Percentiles rank a stretch among this genome's conserved stretches.
Evolutionary conservation across 2,329 filamentous ascomycete species (phyloP).

Genomic region (Zelopaecilomyces penicillatus): DNA sequence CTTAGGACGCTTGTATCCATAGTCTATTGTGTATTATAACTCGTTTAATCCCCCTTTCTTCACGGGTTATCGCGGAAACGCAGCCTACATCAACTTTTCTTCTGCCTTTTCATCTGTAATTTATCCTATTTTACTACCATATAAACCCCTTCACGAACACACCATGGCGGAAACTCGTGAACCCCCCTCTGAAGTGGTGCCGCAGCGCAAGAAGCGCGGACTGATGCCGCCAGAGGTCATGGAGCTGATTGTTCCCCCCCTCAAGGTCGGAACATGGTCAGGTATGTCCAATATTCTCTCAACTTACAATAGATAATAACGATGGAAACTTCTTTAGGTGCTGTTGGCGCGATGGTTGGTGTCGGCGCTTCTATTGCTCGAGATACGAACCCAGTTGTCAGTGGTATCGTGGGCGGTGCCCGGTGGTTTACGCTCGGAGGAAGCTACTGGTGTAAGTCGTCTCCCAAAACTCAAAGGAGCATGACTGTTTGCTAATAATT

Average conservation of each 20-base stretch:
- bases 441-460: slow-evolving; percentile 61
- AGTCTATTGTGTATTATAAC: too few species aligned
- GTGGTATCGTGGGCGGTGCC: slow-evolving; percentile 62
- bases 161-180: not conserved
- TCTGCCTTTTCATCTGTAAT: too few species aligned
- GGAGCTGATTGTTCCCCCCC: slow-evolving; percentile 39
- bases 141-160: too few species aligned
- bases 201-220: slow-evolving; percentile 22
- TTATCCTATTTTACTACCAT: too few species aligned
- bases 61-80: too few species aligned
- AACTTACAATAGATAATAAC: not conserved
- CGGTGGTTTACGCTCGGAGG: slow-evolving; percentile 76
- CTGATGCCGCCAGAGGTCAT: slow-evolving; percentile 35
- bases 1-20: too few species aligned
- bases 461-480: not conserved
- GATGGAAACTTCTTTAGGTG: slow-evolving; percentile 33
- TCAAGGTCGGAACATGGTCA: slow-evolving; percentile 51
- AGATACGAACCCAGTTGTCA: slow-evolving; percentile 58
- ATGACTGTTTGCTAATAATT: slow-evolving; percentile 8
- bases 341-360: slow-evolving; percentile 54
- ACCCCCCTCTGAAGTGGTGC: slow-evolving; percentile 1
- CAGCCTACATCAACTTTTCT: too few species aligned
- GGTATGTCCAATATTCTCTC: slow-evolving; percentile 32
- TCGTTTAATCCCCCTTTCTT: too few species aligned
- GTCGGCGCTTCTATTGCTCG: slow-evolving; percentile 64